Conservation (phyloP, 495 filamentous ascomycete genomes). For the Cudoniella acicularis region DNA sequence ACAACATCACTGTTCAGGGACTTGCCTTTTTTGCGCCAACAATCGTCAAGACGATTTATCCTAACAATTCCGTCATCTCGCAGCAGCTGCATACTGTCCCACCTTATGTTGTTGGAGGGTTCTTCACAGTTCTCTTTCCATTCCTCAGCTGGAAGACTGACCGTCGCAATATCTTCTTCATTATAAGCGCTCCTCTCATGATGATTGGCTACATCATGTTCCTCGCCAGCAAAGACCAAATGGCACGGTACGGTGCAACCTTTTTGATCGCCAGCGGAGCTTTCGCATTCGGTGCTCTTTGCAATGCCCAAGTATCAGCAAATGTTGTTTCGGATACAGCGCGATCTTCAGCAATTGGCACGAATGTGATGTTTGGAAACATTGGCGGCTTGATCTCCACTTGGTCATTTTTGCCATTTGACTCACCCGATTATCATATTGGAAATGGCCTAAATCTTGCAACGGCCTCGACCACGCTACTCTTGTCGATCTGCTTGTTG, state of each 20-base stretch:
- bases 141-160: conserved; percentile 58
- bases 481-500: conserved; percentile 43
- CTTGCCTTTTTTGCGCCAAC: conserved; percentile 71
- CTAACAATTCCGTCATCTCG: conserved; percentile 48
- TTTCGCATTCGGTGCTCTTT: conserved; percentile 64
- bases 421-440: conserved; percentile 65
- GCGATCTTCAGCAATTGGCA: conserved; percentile 60
- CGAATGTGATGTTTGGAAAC: conserved; percentile 68
- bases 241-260: conserved; percentile 64
- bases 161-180: conserved; percentile 59
- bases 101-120: conserved; percentile 64
- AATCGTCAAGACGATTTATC: conserved; percentile 67
- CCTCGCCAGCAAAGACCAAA: conserved; percentile 48
- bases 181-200: conserved; percentile 49
- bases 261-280: conserved; percentile 65
- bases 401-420: conserved; percentile 63
- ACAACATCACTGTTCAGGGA: conserved; percentile 74
- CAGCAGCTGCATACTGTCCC: conserved; percentile 68
- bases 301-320: conserved; percentile 62
- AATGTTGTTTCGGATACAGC: conserved; percentile 72
- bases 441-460: conserved; percentile 36
- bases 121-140: conserved; percentile 61
- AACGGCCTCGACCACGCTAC: conserved; percentile 46
- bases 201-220: conserved; percentile 74
- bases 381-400: conserved; percentile 68